Evolutionary conservation across 208 protist genomes (phyloP).

Genomic region (Trypanosoma rangeli): DNA sequence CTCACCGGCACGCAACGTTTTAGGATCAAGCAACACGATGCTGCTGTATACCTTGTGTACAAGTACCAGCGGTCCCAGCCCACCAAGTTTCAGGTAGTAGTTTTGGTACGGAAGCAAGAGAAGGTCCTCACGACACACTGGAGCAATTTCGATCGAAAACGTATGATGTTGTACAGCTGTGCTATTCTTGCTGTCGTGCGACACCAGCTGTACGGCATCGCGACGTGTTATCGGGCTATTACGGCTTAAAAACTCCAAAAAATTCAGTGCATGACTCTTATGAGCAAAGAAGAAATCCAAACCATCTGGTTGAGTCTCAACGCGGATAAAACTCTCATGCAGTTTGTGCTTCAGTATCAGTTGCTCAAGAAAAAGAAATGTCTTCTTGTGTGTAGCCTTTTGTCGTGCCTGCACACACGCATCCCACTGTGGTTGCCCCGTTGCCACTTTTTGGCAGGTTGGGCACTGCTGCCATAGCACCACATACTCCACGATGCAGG

Average conservation of each 20-base stretch:
- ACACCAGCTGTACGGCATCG: conserved; percentile 96
- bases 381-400: conserved; percentile 98
- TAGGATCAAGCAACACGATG: conserved; percentile 97
- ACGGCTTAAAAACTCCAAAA: conserved; percentile 96
- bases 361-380: conserved; percentile 99
- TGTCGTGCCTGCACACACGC: conserved; percentile 98
- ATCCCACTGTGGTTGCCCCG: conserved; percentile 97
- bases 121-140: conserved; percentile 97
- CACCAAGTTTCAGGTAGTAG: conserved; percentile 82
- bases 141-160: conserved; percentile 97
- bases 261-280: conserved; percentile 95
- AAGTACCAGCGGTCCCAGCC: conserved; percentile 93
- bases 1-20: conserved; percentile 93
- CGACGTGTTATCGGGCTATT: conserved; percentile 91
- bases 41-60: conserved; percentile 93
- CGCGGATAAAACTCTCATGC: conserved; percentile 95
- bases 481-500: conserved; percentile 97
- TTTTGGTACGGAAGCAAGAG: conserved; percentile 91
- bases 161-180: conserved; percentile 98
- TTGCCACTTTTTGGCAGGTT: conserved; percentile 95
- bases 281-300: conserved; percentile 99
- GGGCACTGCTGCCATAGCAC: conserved; percentile 97
- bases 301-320: conserved; percentile 95
- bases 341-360: conserved; percentile 98
- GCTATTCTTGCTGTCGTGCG: conserved; percentile 98